Evolutionary conservation across 2,329 filamentous ascomycete genomes (phyloP).

Genomic region (Sporothrix globosa): DNA sequence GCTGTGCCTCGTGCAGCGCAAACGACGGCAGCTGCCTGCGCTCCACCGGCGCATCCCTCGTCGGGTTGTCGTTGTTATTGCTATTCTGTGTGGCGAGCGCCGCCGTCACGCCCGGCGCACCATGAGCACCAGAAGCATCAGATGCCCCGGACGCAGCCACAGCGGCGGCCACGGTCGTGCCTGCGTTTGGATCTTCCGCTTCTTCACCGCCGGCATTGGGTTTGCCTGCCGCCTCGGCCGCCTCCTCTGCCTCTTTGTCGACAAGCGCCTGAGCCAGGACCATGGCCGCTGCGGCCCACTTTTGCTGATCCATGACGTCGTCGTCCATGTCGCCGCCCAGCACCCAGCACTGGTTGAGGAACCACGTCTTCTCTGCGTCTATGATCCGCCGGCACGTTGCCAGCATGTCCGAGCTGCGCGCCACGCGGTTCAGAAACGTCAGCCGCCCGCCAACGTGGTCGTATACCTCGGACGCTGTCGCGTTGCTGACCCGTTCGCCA

Average conservation of each 20-base stretch:
- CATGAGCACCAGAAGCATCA: no score
- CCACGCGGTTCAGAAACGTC: constrained; percentile 85
- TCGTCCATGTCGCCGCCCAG: constrained; percentile 71
- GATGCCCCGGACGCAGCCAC: not conserved
- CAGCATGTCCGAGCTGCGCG: constrained; percentile 82
- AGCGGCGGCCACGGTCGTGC: constrained; percentile 6
- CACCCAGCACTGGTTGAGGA: constrained; percentile 75
- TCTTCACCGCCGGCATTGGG: constrained; percentile 55
- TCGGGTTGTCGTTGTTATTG: no score
- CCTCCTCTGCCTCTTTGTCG: constrained; percentile 65
- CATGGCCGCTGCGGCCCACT: constrained; percentile 91
- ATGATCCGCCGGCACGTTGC: constrained; percentile 70
- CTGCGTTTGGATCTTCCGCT: constrained; percentile 54
- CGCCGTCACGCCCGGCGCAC: not conserved
- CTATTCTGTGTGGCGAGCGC: not conserved
- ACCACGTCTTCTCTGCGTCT: constrained; percentile 73
- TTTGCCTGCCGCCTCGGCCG: not conserved
- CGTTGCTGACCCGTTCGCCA: constrained; percentile 58
- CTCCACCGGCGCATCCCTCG: not conserved
- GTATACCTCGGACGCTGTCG: constrained; percentile 76
- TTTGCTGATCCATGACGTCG: constrained; percentile 73
- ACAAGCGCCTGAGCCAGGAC: constrained; percentile 88
- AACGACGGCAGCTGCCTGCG: constrained; percentile 73
- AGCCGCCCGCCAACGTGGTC: constrained; percentile 83
- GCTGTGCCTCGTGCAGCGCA: constrained; percentile 77